Evolutionary conservation across 768 basidiomycete species (phyloP).

Genomic region (Lactarius sp.): DNA sequence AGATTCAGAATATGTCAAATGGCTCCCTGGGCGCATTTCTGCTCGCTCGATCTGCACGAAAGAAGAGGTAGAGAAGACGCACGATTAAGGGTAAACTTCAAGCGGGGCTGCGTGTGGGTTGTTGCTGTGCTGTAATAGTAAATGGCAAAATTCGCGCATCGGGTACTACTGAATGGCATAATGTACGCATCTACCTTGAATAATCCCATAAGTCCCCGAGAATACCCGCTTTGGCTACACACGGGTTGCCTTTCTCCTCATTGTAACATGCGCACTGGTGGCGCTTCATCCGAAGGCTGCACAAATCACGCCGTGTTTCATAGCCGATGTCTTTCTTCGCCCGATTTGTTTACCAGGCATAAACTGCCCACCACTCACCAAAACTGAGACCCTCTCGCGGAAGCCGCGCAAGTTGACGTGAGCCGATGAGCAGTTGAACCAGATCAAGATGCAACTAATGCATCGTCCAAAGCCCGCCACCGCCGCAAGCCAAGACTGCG

Average conservation of each 20-base stretch:
- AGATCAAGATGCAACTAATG: not conserved
- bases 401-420: constrained; percentile 3
- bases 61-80: not conserved
- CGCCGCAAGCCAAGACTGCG: not conserved
- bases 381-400: constrained; percentile 15
- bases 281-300: constrained; percentile 1
- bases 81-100: not conserved
- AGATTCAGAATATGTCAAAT: not conserved
- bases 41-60: constrained; percentile 10
- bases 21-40: not conserved
- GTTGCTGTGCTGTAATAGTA: not conserved
- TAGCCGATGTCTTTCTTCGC: not conserved
- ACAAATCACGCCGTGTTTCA: not conserved
- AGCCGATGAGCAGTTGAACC: not conserved
- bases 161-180: constrained; percentile 15
- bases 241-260: not conserved
- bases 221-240: not conserved
- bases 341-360: not conserved
- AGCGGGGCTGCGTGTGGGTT: not conserved
- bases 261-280: not conserved
- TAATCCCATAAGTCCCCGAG: not conserved
- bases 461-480: not conserved
- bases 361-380: not conserved
- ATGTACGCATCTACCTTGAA: constrained; percentile 11
- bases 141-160: constrained; percentile 17